phyloP scores from a whole-genome alignment of 352 stramenopile genomes.

The Pythium pyrilobum region DNA sequence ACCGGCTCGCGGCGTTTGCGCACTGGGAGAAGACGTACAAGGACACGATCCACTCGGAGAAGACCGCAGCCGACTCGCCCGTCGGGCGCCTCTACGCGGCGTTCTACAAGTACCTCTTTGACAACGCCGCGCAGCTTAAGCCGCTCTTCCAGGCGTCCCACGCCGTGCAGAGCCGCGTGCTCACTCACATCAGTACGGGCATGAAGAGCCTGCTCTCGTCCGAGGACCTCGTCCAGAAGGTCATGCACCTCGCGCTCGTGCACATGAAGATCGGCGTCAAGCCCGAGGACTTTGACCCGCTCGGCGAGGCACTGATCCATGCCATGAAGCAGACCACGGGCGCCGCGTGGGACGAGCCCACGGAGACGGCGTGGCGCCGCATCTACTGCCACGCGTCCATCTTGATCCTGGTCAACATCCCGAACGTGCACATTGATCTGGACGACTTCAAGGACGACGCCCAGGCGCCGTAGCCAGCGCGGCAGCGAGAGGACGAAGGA shows the following conservation, averaged over 20 bases:
- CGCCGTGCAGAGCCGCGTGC: constrained; percentile 57
- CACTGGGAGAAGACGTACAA: constrained; percentile 67
- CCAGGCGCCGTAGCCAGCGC: not conserved
- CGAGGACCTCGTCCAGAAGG: constrained; percentile 54
- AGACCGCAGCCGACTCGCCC: constrained; percentile 31
- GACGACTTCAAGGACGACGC: constrained; percentile 36
- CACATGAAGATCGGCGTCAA: constrained; percentile 73
- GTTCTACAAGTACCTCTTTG: constrained; percentile 68
- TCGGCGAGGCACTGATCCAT: constrained; percentile 53
- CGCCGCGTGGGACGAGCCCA: constrained; percentile 37
- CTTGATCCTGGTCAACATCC: constrained; percentile 63
- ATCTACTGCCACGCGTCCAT: constrained; percentile 66
- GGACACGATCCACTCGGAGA: constrained; percentile 64
- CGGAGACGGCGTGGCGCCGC: constrained; percentile 44
- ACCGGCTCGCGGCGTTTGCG: constrained; percentile 44
- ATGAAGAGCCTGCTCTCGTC: constrained; percentile 62
- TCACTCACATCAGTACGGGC: constrained; percentile 63
- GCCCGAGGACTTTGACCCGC: constrained; percentile 57
- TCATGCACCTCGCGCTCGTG: constrained; percentile 53
- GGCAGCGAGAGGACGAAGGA: constrained; percentile 19
- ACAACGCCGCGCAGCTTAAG: constrained; percentile 52
- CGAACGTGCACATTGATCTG: constrained; percentile 42
- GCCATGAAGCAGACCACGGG: constrained; percentile 51
- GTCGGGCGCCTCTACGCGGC: constrained; percentile 54
- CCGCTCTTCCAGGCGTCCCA: constrained; percentile 64